Base-by-base conservation (phyloP, 306 rosid genomes). In the Canavalia gladiata region DNA sequence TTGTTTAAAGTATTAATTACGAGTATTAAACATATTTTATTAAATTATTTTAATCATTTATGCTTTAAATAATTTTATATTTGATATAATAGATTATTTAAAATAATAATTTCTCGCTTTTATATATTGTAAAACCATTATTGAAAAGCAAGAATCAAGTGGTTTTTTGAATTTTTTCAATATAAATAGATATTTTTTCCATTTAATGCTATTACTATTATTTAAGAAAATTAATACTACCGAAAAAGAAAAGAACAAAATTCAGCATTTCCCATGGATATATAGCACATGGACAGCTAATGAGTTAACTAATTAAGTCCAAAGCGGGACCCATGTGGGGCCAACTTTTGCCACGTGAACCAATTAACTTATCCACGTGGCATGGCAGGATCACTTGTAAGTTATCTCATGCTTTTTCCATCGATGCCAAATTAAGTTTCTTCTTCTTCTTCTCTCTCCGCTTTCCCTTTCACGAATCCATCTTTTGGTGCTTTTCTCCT, bases 321-420 rank as follows among this genome's bases (percentile, higher is more conserved):
- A 70, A 75, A 72, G 68, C 1, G 74, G 81, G 86, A 79, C 85
- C 90, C 92, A 91, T 81, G 90, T 89, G 95, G 95, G 90, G 78
- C 90, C 90, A 82, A 87, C 90, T 91, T 91, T 91, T 67, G 87
- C 88, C 95, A 89, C 84, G 88, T 91, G 95, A 87, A 77, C 12
- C 33, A 83, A 81, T 7, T 63, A 59, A 77, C 72, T 54, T 4
- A 51, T 81, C 89, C 84, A 89, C 85, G 86, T 84, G 89, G 91
- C 89, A 58, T 34, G 46, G 81, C 68, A 79, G 87, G 84, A 87
- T 87, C 28, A 74, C 83, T 82, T 85, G 88, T 72, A 58, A 29
- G 77, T 72, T 72, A 79, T 79, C 58, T 78, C 80, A 84, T 86
- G 66, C 89, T 88, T 83, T 88, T 63, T 43, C 86, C 33, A 57